These are phyloP conservation scores for Alternaria postmessia DNA, from an alignment of 2,329 filamentous ascomycete species.

Conservation along the genomic window DNA sequence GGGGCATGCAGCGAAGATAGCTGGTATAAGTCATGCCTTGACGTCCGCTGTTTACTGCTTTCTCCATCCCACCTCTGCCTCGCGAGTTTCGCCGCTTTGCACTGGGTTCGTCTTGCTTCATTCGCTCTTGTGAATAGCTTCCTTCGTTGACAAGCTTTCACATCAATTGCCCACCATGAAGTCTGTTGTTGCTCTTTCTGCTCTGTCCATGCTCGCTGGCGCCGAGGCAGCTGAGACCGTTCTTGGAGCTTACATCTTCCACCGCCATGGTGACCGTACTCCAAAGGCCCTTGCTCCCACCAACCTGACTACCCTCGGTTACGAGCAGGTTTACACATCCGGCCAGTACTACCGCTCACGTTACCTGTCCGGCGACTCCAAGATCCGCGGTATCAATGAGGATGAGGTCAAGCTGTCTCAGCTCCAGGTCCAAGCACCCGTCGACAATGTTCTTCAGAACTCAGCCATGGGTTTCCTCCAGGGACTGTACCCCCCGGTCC, in stretches of 20 bases:
- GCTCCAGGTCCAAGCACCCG: slow-evolving; percentile 74
- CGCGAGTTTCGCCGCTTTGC: slow-evolving; percentile 12
- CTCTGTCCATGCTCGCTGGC: slow-evolving; percentile 38
- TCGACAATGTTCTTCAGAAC: slow-evolving; percentile 79
- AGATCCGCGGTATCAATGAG: slow-evolving; percentile 72
- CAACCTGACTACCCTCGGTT: slow-evolving; percentile 80
- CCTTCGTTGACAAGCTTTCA: background rate
- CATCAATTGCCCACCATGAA: slow-evolving; percentile 37
- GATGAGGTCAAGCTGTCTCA: slow-evolving; percentile 74
- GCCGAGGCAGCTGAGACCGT: slow-evolving; percentile 67
- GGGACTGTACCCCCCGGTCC: slow-evolving; percentile 81
- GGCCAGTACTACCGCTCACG: slow-evolving; percentile 78
- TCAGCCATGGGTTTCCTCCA: slow-evolving; percentile 84
- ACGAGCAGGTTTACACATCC: slow-evolving; percentile 74
- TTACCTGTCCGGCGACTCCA: slow-evolving; percentile 72
- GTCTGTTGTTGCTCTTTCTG: slow-evolving; percentile 28
- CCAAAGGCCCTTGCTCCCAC: slow-evolving; percentile 77
- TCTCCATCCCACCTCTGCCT: slow-evolving; percentile 7
- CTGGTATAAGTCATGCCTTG: slow-evolving; percentile 26
- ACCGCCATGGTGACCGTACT: slow-evolving; percentile 88
- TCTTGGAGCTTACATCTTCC: slow-evolving; percentile 85
- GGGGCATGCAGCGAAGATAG: slow-evolving; percentile 9
- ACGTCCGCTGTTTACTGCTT: background rate
- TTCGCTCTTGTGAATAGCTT: background rate
- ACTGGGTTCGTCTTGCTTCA: slow-evolving; percentile 15